A percentile compares a stretch with the other conserved stretches of the same genome.
Evolutionary conservation across 768 basidiomycete genomes (phyloP).

Genomic region (Leccinum boreale): DNA sequence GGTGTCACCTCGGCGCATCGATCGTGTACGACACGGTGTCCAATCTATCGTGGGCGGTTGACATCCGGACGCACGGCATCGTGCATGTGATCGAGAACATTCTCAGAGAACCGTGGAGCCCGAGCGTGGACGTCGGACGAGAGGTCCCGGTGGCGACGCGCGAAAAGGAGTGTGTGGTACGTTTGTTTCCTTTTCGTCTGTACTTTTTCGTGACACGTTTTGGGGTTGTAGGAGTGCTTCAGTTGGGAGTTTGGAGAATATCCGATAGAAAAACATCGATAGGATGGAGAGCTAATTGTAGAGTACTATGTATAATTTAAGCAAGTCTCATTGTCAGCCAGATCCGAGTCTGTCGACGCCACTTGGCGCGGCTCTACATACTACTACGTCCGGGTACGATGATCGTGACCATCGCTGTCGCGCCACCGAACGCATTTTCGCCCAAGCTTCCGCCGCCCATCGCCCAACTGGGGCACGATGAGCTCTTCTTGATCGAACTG

Average conservation of each 20-base stretch:
- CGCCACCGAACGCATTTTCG: slow-evolving; percentile 33
- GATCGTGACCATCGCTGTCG: slow-evolving; percentile 59
- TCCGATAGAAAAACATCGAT: slow-evolving; percentile 1
- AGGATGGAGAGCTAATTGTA: too few species aligned
- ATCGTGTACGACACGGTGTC: slow-evolving; percentile 93
- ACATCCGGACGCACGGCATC: slow-evolving; percentile 79
- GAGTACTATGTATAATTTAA: too few species aligned
- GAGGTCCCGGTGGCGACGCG: slow-evolving; percentile 54
- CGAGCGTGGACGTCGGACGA: slow-evolving; percentile 55
- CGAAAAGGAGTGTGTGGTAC: slow-evolving; percentile 71
- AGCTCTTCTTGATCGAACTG: slow-evolving; percentile 81
- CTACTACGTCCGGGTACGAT: slow-evolving; percentile 34
- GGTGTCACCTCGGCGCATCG: slow-evolving; percentile 82
- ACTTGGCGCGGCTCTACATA: too few species aligned
- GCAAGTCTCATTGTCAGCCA: too few species aligned
- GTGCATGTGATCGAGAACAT: slow-evolving; percentile 74
- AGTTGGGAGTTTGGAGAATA: slow-evolving; percentile 68
- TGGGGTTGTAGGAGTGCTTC: slow-evolving; percentile 53
- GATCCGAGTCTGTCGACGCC: too few species aligned
- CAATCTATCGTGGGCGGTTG: slow-evolving; percentile 80
- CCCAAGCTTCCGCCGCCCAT: slow-evolving; percentile 59
- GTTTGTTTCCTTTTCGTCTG: slow-evolving; percentile 19
- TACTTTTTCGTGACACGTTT: background rate
- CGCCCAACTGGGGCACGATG: slow-evolving; percentile 71
- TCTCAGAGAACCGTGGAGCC: slow-evolving; percentile 67